phyloP scores from a whole-genome alignment of 2,329 filamentous ascomycete genomes.

The Hypoxylon sp. region DNA sequence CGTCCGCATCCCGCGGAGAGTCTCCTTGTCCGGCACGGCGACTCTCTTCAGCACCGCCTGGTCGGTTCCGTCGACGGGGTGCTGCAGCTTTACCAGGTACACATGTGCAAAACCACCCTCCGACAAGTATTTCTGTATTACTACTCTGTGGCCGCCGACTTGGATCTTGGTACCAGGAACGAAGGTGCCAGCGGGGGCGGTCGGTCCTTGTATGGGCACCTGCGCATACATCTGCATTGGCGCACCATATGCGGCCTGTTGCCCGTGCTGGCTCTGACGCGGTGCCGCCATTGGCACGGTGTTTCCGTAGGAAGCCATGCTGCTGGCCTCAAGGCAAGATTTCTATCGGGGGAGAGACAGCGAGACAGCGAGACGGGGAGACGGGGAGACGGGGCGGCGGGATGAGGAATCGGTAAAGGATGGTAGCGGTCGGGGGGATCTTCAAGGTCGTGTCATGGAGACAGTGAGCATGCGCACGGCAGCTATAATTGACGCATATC shows the following conservation, averaged over 20 bases:
- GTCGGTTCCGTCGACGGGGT: constrained; percentile 81
- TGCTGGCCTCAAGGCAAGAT: constrained; percentile 14
- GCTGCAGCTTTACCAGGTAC: constrained; percentile 90
- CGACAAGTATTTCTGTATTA: constrained; percentile 97
- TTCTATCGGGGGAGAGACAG: constrained; percentile 23
- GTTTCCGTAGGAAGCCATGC: constrained; percentile 49
- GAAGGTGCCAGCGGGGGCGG: constrained; percentile 85
- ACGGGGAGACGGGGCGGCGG: constrained; percentile 15
- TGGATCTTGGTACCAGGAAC: constrained; percentile 95
- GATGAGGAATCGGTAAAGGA: constrained; percentile 39
- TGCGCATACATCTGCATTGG: constrained; percentile 54
- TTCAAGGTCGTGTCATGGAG: constrained; percentile 46
- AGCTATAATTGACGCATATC: constrained; percentile 44
- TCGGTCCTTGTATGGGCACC: constrained; percentile 44
- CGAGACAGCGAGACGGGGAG: constrained; percentile 16
- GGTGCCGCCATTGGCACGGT: constrained; percentile 49
- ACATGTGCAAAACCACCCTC: constrained; percentile 99
- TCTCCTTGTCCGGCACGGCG: constrained; percentile 94
- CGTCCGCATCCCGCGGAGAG: constrained; percentile 93
- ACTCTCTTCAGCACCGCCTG: constrained; percentile 92
- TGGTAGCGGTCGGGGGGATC: constrained; percentile 38
- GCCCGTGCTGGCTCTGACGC: constrained; percentile 57
- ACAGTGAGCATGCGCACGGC: constrained; percentile 39
- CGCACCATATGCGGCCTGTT: constrained; percentile 57
- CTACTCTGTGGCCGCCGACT: constrained; percentile 89